Evolutionary conservation across 768 basidiomycete species (phyloP).

Genomic region (Pleurotus platypus): DNA sequence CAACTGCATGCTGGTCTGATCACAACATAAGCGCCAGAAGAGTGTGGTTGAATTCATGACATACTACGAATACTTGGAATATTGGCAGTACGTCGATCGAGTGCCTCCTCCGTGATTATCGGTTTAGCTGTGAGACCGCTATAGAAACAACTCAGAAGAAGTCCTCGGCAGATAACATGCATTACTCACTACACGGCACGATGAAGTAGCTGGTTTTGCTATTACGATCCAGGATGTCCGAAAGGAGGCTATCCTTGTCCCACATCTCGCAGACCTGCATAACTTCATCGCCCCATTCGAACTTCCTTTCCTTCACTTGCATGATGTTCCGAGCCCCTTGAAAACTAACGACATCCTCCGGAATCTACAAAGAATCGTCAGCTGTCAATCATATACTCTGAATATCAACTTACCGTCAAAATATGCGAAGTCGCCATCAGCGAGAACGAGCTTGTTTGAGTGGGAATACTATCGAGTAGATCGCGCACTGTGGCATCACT

Average conservation of each 20-base stretch:
- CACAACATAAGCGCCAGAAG: not conserved
- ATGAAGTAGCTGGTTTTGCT: not conserved
- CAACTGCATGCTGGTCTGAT: not conserved
- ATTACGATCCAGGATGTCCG: not conserved
- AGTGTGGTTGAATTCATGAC: not conserved
- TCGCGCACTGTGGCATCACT: too few relatives aligned
- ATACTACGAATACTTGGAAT: not conserved
- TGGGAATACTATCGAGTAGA: too few relatives aligned
- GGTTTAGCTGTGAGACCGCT: not conserved
- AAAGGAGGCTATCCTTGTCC: not conserved
- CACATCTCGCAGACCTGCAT: not conserved
- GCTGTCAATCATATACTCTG: not conserved
- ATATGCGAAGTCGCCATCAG: not conserved
- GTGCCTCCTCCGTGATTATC: not conserved
- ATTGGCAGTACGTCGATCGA: not conserved
- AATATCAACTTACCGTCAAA: not conserved
- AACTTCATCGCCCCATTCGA: not conserved
- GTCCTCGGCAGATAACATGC: not conserved
- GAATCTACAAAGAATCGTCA: not conserved
- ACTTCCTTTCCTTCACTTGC: not conserved
- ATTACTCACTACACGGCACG: not conserved
- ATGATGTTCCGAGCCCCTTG: not conserved
- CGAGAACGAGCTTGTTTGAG: too few relatives aligned
- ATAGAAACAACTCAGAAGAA: not conserved
- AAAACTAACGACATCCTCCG: not conserved